Conservation (phyloP, 257 asterid genomes). For the Nemophila menziesii region DNA sequence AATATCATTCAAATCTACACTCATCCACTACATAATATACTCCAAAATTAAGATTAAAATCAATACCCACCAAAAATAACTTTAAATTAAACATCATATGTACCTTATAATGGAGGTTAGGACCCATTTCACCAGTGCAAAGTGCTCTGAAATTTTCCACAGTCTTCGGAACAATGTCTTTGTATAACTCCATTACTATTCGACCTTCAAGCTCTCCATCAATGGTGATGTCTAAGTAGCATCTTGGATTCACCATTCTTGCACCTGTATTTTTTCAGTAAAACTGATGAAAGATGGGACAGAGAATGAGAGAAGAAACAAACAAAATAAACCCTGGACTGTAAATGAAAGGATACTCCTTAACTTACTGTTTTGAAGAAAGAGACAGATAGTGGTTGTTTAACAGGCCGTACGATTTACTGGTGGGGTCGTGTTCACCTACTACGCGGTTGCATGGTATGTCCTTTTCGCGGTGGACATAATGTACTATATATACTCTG, state of each 20-base stretch:
- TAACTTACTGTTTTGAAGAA: neutral
- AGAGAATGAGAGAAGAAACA: neutral
- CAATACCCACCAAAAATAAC: too few relatives aligned
- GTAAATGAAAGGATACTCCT: neutral
- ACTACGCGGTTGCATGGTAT: too few relatives aligned
- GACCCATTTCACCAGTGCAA: conserved; percentile 33
- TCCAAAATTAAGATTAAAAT: too few relatives aligned
- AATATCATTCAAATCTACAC: too few relatives aligned
- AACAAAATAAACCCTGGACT: too few relatives aligned
- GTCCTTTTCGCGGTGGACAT: too few relatives aligned
- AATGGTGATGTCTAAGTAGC: conserved; percentile 25
- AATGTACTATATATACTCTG: too few relatives aligned
- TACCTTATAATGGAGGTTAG: conserved; percentile 33
- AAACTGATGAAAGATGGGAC: neutral
- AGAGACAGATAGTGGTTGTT: neutral
- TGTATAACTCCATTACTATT: conserved; percentile 23
- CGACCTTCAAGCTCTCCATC: conserved; percentile 29
- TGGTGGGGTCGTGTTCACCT: too few relatives aligned
- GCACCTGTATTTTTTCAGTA: neutral
- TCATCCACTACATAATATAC: too few relatives aligned
- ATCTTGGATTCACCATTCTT: conserved; percentile 21
- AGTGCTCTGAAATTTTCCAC: conserved; percentile 39
- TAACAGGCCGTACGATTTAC: neutral
- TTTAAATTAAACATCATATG: too few relatives aligned
- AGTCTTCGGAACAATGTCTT: conserved; percentile 25